Evolutionary conservation across 116 monocot genomes (phyloP).

Genomic region (Cymodocea nodosa): DNA sequence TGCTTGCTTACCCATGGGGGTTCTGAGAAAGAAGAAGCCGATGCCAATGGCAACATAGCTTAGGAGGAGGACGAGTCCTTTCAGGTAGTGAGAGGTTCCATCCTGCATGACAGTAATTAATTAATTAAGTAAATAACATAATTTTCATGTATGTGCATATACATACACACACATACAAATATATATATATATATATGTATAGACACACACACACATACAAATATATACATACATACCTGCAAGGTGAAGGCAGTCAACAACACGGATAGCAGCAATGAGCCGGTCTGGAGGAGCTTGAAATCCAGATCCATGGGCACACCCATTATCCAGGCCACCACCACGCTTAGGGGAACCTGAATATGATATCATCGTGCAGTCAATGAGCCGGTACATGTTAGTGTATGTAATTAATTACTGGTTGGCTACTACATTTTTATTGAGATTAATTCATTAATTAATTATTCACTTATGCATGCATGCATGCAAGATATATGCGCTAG

Average conservation of each 20-base stretch:
- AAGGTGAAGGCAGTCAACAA: slow-evolving; percentile 32
- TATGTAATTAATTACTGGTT: too few relatives aligned
- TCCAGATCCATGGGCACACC: slow-evolving; percentile 49
- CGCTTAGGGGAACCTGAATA: slow-evolving; percentile 30
- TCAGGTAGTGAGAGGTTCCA: slow-evolving; percentile 49
- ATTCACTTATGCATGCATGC: neutral
- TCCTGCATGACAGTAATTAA: slow-evolving; percentile 12
- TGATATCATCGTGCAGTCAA: neutral
- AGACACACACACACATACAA: too few relatives aligned
- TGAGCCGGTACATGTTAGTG: too few relatives aligned
- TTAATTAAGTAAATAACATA: too few relatives aligned
- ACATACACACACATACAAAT: too few relatives aligned
- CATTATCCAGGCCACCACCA: slow-evolving; percentile 48
- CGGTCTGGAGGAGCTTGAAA: slow-evolving; percentile 37
- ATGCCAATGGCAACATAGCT: slow-evolving; percentile 34
- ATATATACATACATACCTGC: slow-evolving; percentile 15
- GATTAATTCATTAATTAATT: neutral
- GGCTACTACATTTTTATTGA: too few relatives aligned
- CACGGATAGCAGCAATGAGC: slow-evolving; percentile 29
- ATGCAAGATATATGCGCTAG: too few relatives aligned
- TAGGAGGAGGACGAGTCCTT: slow-evolving; percentile 43
- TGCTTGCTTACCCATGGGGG: neutral
- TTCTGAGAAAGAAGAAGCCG: slow-evolving; percentile 24
- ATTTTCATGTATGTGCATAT: too few relatives aligned
- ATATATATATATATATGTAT: too few relatives aligned